Conservation (phyloP, 2,329 filamentous ascomycete genomes). For the Scopulariopsis brevicaulis region DNA sequence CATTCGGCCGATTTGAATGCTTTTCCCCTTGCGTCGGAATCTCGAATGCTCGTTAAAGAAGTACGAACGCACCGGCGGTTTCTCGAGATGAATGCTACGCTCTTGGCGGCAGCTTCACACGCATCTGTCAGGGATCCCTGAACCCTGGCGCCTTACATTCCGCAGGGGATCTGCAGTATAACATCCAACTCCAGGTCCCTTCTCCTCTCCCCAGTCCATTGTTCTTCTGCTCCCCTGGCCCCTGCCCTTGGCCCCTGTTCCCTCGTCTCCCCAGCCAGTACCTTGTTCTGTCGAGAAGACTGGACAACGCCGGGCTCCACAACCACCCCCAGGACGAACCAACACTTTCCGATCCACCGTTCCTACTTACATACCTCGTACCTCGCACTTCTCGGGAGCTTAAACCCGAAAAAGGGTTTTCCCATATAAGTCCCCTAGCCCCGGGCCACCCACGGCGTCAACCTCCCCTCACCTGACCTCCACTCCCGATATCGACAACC, state of each 20-base stretch:
- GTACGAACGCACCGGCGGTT: not conserved
- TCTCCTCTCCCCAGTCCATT: not conserved
- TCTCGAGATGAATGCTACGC: not conserved
- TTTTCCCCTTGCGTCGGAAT: too few species aligned
- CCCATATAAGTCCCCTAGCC: too few species aligned
- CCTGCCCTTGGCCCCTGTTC: not conserved
- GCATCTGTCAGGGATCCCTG: not conserved
- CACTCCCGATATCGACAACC: too few species aligned
- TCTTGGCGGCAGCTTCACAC: not conserved
- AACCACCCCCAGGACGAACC: too few species aligned
- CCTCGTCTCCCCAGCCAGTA: not conserved
- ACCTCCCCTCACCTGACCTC: too few species aligned
- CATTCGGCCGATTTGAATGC: too few species aligned
- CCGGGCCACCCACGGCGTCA: too few species aligned
- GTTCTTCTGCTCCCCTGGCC: not conserved
- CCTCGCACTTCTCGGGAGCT: not conserved
- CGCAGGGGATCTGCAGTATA: not conserved
- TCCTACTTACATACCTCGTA: not conserved
- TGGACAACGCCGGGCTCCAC: not conserved
- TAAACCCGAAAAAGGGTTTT: too few species aligned
- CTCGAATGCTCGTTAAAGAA: too few species aligned
- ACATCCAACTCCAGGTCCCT: not conserved
- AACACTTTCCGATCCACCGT: not conserved
- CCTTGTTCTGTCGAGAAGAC: not conserved
- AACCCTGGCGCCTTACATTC: not conserved